These are phyloP conservation scores for Rhizopogon rudus DNA, from an alignment of 768 basidiomycete species.

Conservation along the genomic window DNA sequence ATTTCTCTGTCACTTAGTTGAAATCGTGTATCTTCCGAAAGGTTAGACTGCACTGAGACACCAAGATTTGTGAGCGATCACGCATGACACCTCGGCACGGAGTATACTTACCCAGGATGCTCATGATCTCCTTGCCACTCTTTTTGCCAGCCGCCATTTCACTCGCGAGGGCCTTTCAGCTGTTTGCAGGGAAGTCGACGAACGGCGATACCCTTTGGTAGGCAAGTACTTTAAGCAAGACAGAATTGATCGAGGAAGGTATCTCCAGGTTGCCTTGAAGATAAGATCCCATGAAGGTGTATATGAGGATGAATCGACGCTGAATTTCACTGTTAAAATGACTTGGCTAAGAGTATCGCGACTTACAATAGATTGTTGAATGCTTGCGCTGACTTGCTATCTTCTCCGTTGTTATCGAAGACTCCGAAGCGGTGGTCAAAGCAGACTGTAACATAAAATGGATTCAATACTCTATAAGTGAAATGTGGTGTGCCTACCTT, in stretches of 20 bases:
- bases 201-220: slow-evolving; percentile 20
- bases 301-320: slow-evolving; percentile 18
- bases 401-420: slow-evolving; percentile 5
- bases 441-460: neutral
- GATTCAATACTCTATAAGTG: neutral
- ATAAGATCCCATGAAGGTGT: slow-evolving; percentile 17
- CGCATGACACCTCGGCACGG: neutral
- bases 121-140: slow-evolving; percentile 28
- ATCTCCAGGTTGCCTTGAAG: slow-evolving; percentile 23
- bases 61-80: neutral
- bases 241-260: slow-evolving; percentile 21
- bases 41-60: slow-evolving; percentile 25
- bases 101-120: slow-evolving; percentile 21
- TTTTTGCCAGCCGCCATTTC: slow-evolving; percentile 16
- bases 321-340: neutral
- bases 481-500: slow-evolving; percentile 10
- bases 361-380: slow-evolving; percentile 14
- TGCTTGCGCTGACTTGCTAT: slow-evolving; percentile 10
- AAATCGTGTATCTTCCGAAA: slow-evolving; percentile 20
- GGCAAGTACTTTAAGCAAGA: slow-evolving; percentile 24
- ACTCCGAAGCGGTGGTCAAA: slow-evolving; percentile 20
- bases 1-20: slow-evolving; percentile 26
- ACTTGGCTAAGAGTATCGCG: neutral
- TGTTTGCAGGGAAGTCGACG: slow-evolving; percentile 18
- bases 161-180: slow-evolving; percentile 18